phyloP scores from a whole-genome alignment of 108 stramenopile genomes.

The Skeletonema marinoi region DNA sequence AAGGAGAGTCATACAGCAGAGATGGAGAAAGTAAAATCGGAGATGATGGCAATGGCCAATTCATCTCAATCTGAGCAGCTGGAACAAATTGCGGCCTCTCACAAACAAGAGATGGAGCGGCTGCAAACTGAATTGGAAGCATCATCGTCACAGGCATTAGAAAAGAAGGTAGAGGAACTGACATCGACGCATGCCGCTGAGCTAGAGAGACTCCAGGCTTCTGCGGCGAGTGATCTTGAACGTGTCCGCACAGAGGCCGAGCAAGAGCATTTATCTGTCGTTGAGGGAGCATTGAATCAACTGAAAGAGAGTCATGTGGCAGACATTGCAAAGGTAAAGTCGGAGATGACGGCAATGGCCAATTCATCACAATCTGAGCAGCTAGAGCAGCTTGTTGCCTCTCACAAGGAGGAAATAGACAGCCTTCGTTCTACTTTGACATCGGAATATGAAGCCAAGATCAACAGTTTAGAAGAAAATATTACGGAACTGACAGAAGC shows the following conservation, averaged over 20 bases:
- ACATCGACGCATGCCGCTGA: constrained; percentile 16
- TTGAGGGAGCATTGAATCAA: neutral
- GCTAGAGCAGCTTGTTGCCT: constrained; percentile 17
- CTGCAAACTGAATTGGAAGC: constrained; percentile 33
- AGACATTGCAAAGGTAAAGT: constrained; percentile 10
- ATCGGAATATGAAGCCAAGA: constrained; percentile 7
- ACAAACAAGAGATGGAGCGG: constrained; percentile 25
- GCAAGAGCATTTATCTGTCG: neutral
- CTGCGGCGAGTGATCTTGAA: constrained; percentile 18
- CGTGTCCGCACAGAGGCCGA: neutral
- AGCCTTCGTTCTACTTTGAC: neutral
- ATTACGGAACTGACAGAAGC: constrained; percentile 12
- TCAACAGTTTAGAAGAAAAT: constrained; percentile 16
- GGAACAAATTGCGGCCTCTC: constrained; percentile 9
- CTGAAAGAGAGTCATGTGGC: neutral
- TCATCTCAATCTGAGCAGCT: constrained; percentile 23
- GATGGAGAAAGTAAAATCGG: constrained; percentile 9
- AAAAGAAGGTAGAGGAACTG: constrained; percentile 10
- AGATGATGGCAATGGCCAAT: constrained; percentile 16
- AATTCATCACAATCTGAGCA: constrained; percentile 32
- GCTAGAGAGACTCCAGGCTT: constrained; percentile 33
- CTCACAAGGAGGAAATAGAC: constrained; percentile 29
- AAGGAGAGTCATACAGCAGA: constrained; percentile 17
- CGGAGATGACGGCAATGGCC: constrained; percentile 7
- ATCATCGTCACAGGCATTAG: neutral